Evolutionary conservation across 1,284 basidiomycete species (phyloP).

Genomic region (Schizopora paradoxa): DNA sequence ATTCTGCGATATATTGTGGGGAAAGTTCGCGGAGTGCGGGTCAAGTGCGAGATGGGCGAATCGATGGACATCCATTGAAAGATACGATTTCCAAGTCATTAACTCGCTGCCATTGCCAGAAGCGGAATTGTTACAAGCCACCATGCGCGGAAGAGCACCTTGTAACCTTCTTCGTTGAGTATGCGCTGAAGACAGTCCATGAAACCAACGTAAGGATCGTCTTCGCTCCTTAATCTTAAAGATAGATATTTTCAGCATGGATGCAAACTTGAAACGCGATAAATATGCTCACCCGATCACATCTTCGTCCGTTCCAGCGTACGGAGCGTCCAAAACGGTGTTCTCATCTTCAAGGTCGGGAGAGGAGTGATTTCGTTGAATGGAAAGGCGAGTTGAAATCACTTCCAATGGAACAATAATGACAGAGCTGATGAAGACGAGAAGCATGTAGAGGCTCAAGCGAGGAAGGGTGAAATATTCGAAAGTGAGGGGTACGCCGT

Average conservation of each 20-base stretch:
- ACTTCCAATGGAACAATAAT: conserved; percentile 82
- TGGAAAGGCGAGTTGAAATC: conserved; percentile 71
- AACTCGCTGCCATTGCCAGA: not conserved
- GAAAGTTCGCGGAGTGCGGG: too few species aligned
- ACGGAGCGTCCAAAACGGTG: conserved; percentile 59
- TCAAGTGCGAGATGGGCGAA: too few species aligned
- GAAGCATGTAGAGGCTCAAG: conserved; percentile 54
- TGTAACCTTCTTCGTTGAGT: conserved; percentile 78
- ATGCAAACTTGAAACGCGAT: too few species aligned
- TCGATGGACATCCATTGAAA: too few species aligned
- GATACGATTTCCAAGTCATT: too few species aligned
- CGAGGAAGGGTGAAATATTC: conserved; percentile 27
- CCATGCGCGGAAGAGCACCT: conserved; percentile 80
- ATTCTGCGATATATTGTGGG: too few species aligned
- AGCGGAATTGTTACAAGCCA: conserved; percentile 43
- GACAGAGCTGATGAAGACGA: conserved; percentile 55
- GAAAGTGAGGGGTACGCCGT: conserved; percentile 34
- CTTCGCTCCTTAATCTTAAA: conserved; percentile 69
- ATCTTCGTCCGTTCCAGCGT: conserved; percentile 75
- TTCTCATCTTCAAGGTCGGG: conserved; percentile 68
- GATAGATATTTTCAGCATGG: too few species aligned
- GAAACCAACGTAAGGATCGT: conserved; percentile 80
- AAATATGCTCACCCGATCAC: conserved; percentile 75
- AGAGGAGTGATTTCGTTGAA: conserved; percentile 79
- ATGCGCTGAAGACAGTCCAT: conserved; percentile 76